Percentiles rank a stretch among this genome's conserved stretches.
Conservation (phyloP, 805 yeast genomes). For the Saccharomycopsis lassenensis region DNA sequence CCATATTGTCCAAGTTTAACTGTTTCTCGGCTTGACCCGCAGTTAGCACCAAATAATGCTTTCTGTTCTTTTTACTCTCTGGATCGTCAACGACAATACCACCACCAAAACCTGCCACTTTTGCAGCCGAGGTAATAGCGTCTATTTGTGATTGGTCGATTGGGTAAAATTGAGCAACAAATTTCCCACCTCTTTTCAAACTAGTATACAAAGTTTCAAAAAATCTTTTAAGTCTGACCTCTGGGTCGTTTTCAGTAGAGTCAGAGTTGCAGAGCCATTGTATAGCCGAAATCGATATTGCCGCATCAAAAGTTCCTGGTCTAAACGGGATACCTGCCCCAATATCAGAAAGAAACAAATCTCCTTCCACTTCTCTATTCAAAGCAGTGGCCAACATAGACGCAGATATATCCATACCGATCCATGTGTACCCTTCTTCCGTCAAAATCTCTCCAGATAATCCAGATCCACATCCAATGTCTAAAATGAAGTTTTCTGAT, state of each 20-base stretch:
- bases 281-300: constrained; percentile 86
- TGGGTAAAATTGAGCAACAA: constrained; percentile 95
- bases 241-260: constrained; percentile 70
- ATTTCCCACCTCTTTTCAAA: constrained; percentile 89
- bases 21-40: constrained; percentile 74
- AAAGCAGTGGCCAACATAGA: constrained; percentile 92
- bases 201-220: constrained; percentile 83
- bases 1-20: constrained; percentile 69
- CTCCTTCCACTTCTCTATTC: constrained; percentile 90
- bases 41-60: constrained; percentile 79
- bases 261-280: constrained; percentile 99
- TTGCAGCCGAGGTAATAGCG: constrained; percentile 71
- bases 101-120: constrained; percentile 91
- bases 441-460: constrained; percentile 87
- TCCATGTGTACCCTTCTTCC: constrained; percentile 91
- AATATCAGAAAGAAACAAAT: constrained; percentile 81
- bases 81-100: constrained; percentile 92
- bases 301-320: constrained; percentile 95
- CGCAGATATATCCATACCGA: constrained; percentile 94
- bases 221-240: constrained; percentile 64
- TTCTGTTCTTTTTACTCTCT: constrained; percentile 82
- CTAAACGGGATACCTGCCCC: constrained; percentile 92
- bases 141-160: constrained; percentile 78
- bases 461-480: constrained; percentile 97
- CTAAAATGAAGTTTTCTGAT: constrained; percentile 53